Evolutionary conservation across 2,329 filamentous ascomycete species (phyloP), one percentile per base, ranked within the genome.

Genomic region (Fusarium begoniae): DNA sequence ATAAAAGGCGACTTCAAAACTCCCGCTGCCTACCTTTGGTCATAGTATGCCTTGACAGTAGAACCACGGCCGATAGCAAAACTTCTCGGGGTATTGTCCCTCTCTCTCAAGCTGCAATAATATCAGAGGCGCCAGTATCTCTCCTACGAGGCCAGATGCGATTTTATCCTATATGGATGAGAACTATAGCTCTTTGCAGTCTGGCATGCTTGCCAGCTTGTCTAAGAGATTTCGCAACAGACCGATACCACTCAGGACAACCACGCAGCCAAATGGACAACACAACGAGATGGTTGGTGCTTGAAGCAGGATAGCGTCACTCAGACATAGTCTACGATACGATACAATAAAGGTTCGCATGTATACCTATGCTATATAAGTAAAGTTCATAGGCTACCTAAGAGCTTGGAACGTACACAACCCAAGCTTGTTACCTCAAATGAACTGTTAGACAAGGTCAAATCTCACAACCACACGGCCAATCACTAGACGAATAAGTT

Each of bases 231-330:
- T 24, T 37, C 17, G 13, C 6, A 51, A 24, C 17, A 24, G 79
- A 17, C 78, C 74, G 22, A 79, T 45, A 13, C 79, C 79, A 32
- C 78, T 78, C 73, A 81, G 28, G 75, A 78, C 22, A 26, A 20
- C 30, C 30, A 51, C 4, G 7, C 17, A 11, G 12, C 30, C 12
- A 24, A 35, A 51, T 6, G 22, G n/a, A 20, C n/a, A 20, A 35
- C 5, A 35, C 12, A 15, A 53, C 13, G 17, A 20, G 3, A 24
- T 24, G 20, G 6, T 35, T 26, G 12, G n/a, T 37, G 13, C 14
- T 37, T 24, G 17, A 18, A 35, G n/a, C 18, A 53, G 9, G n/a
- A 26, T 9, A 24, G 17, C 17, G 14, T 24, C 9, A 32, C 20
- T 50, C 4, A 7, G 28, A 32, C 15, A 13, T 9, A 51, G 30